Base-by-base conservation (phyloP, 2,329 filamentous ascomycete species). In the Penicillium digitatum region DNA sequence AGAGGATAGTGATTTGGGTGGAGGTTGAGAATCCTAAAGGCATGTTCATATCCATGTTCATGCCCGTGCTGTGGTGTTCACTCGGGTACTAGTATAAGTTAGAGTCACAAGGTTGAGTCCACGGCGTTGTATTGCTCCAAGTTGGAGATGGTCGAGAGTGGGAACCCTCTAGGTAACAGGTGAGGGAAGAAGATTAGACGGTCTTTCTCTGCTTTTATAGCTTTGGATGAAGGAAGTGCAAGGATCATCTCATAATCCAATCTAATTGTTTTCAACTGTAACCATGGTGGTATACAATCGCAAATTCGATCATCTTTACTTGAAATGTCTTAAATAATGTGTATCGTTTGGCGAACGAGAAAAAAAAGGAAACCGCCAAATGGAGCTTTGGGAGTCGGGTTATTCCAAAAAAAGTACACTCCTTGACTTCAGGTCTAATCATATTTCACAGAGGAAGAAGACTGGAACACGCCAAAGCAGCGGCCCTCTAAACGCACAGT, bases 391-490 rank as follows among this genome's bases (percentile, higher is more conserved):
- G 26, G 16, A 24, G 12, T 16, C 22, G 11, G n/a, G 38, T 9
- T 26, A 32, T 27, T 32, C 20, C n/a, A 40, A 46, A 52, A 27
- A 27, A 32, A 40, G 31, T 46, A 32, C 39, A 44, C 34, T 45
- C 47, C 57, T 58, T 52, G 51, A 54, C 56, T 53, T 56, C 50
- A 57, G 56, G 45, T 63, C 56, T 65, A 60, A 60, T 62, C 56
- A 65, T 63, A 65, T 65, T 55, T 63, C 61, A 64, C 61, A 63
- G 52, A 48, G 43, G 46, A 56, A 57, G 31, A 38, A 44, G 50
- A 60, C 40, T 51, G 54, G 44, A 45, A 50, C 45, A 47, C 54
- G 47, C 48, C 48, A 34, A 50, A 43, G 14, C 11, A 44, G 48
- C 55, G 43, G 43, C 51, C 59, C 38, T 61, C 56, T 58, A 62